A percentile compares a stretch with the other conserved stretches of the same genome.
Conservation (phyloP, 768 basidiomycete genomes). For the Ephemerocybe angulata region DNA sequence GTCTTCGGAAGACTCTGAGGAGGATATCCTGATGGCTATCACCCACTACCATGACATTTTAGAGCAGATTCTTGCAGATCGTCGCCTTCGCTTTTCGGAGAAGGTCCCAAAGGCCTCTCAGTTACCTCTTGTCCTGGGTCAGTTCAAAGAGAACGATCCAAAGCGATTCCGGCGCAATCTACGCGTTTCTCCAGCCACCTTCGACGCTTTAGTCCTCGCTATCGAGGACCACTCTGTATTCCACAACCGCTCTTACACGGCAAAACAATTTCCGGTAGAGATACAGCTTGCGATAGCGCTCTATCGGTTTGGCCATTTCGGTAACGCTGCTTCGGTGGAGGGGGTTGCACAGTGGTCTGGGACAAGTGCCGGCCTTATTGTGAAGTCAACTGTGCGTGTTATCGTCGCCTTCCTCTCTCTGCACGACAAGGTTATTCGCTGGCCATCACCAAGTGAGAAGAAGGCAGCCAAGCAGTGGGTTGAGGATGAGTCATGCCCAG, state of each 20-base stretch:
- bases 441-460: conserved; percentile 16
- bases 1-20: not conserved
- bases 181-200: conserved; percentile 20
- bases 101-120: conserved; percentile 17
- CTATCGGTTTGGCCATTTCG: conserved; percentile 21
- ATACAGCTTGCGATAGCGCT: conserved; percentile 28
- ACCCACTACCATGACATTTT: not conserved
- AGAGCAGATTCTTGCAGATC: conserved; percentile 7
- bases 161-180: conserved; percentile 24
- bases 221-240: conserved; percentile 27
- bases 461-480: conserved; percentile 23
- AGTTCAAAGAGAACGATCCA: conserved; percentile 17
- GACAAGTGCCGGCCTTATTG: conserved; percentile 17
- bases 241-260: conserved; percentile 15
- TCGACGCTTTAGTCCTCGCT: conserved; percentile 15
- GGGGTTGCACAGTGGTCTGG: conserved; percentile 25
- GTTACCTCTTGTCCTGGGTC: conserved; percentile 19
- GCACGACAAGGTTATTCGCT: conserved; percentile 15
- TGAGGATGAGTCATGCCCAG: conserved; percentile 6
- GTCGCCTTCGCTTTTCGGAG: conserved; percentile 6
- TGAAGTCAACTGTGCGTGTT: conserved; percentile 15
- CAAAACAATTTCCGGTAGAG: conserved; percentile 21
- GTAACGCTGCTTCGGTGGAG: conserved; percentile 24
- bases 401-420: conserved; percentile 19
- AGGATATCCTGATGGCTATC: not conserved